These are phyloP conservation scores for Glaciozyma antarctica DNA, from an alignment of 768 basidiomycete species.

Conservation along the genomic window DNA sequence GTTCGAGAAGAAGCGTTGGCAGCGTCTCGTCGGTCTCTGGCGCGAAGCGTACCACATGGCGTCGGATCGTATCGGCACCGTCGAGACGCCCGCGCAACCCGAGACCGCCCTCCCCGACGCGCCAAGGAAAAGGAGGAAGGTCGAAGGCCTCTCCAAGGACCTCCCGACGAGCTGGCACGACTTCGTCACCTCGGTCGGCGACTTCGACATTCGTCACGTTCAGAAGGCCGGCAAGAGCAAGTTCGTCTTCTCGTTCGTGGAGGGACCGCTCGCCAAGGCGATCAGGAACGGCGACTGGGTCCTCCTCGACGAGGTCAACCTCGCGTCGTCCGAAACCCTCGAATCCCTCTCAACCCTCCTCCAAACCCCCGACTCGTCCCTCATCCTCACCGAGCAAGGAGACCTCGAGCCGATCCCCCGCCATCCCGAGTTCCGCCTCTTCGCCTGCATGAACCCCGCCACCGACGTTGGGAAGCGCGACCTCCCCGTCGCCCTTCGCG, in stretches of 20 bases:
- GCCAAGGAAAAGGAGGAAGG: constrained; percentile 34
- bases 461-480: constrained; percentile 98
- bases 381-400: constrained; percentile 87
- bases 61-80: constrained; percentile 49
- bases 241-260: constrained; percentile 88
- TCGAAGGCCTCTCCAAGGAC: constrained; percentile 12
- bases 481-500: constrained; percentile 77
- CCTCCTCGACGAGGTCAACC: constrained; percentile 88
- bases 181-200: constrained; percentile 59
- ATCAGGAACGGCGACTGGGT: constrained; percentile 85
- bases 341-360: constrained; percentile 85
- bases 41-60: constrained; percentile 48
- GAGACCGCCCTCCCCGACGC: background rate
- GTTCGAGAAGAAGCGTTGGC: constrained; percentile 75
- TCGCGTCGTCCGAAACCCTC: constrained; percentile 85
- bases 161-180: constrained; percentile 50
- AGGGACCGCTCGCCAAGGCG: constrained; percentile 89
- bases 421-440: constrained; percentile 89
- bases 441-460: constrained; percentile 99
- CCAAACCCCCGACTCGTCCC: constrained; percentile 72
- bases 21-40: constrained; percentile 71
- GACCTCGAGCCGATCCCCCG: constrained; percentile 79
- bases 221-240: constrained; percentile 62
- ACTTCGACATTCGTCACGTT: constrained; percentile 84
- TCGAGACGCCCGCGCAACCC: background rate